Evolutionary conservation across 2,329 filamentous ascomycete genomes (phyloP).

Genomic region (Fusarium burgessii): DNA sequence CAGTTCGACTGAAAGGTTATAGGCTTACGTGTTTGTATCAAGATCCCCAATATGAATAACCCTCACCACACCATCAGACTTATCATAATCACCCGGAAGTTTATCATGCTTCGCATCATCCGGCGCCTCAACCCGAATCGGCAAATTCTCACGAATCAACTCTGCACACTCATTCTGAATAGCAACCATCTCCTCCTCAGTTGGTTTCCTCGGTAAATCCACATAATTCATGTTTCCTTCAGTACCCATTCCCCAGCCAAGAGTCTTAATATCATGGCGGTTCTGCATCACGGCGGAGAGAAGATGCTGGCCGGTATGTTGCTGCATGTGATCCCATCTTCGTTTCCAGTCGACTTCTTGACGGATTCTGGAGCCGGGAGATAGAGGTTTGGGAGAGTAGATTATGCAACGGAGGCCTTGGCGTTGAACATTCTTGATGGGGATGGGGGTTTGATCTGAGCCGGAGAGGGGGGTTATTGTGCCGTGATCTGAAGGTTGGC

Average conservation of each 20-base stretch:
- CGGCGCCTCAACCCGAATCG: conserved; percentile 45
- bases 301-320: conserved; percentile 51
- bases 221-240: conserved; percentile 49
- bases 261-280: conserved; percentile 39
- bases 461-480: conserved; percentile 33
- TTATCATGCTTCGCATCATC: conserved; percentile 41
- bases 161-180: conserved; percentile 47
- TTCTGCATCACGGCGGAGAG: conserved; percentile 49
- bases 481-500: conserved; percentile 49
- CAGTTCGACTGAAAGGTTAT: accelerated
- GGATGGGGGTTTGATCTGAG: conserved; percentile 23
- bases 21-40: conserved; percentile 48
- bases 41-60: conserved; percentile 48
- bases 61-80: conserved; percentile 46
- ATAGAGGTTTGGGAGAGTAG: conserved; percentile 36
- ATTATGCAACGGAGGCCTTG: conserved; percentile 46
- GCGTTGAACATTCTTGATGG: conserved; percentile 44
- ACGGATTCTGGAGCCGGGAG: conserved; percentile 34
- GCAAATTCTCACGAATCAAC: conserved; percentile 40
- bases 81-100: conserved; percentile 49
- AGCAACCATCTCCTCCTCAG: conserved; percentile 37
- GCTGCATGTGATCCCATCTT: conserved; percentile 52
- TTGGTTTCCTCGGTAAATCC: conserved; percentile 47
- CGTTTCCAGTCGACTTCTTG: conserved; percentile 48
- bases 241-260: conserved; percentile 50